Conservation (phyloP, 2,329 filamentous ascomycete genomes). For the Sordariomycetes sp. region DNA sequence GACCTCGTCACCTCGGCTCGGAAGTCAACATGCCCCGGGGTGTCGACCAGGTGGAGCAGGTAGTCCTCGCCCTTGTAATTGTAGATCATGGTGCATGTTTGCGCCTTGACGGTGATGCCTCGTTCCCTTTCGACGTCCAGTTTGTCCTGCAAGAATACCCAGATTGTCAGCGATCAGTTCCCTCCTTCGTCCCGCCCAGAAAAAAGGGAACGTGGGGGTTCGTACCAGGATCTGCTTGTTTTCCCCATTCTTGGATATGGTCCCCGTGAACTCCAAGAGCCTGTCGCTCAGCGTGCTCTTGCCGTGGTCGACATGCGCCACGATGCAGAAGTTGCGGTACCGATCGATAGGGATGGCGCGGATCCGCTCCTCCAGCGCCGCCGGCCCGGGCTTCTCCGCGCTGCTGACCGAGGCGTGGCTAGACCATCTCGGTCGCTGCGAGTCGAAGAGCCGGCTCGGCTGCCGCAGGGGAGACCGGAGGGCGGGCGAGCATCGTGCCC, state of each 20-base stretch:
- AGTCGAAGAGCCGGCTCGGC: background rate
- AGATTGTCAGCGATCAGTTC: background rate
- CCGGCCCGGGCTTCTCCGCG: background rate
- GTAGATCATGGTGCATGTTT: slow-evolving; percentile 97
- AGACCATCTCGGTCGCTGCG: background rate
- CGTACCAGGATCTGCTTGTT: slow-evolving; percentile 80
- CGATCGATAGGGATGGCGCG: slow-evolving; percentile 66
- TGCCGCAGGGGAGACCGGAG: background rate
- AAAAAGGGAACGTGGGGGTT: background rate
- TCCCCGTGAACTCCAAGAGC: slow-evolving; percentile 86
- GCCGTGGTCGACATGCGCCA: slow-evolving; percentile 97
- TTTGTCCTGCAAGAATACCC: slow-evolving; percentile 50
- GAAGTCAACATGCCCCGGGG: slow-evolving; percentile 95
- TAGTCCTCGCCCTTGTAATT: slow-evolving; percentile 79
- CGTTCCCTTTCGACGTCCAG: slow-evolving; percentile 92
- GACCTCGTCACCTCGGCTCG: slow-evolving; percentile 90
- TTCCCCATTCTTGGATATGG: slow-evolving; percentile 66
- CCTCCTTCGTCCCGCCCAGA: background rate
- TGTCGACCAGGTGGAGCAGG: slow-evolving; percentile 89
- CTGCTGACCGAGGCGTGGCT: background rate
- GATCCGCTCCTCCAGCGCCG: slow-evolving; percentile 34
- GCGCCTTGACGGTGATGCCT: slow-evolving; percentile 96
- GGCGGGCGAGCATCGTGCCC: background rate
- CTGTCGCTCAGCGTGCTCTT: slow-evolving; percentile 94
- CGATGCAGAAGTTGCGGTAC: slow-evolving; percentile 95